phyloP scores from a whole-genome alignment of 1,284 basidiomycete genomes.

The Lignosus rhinocerotis region DNA sequence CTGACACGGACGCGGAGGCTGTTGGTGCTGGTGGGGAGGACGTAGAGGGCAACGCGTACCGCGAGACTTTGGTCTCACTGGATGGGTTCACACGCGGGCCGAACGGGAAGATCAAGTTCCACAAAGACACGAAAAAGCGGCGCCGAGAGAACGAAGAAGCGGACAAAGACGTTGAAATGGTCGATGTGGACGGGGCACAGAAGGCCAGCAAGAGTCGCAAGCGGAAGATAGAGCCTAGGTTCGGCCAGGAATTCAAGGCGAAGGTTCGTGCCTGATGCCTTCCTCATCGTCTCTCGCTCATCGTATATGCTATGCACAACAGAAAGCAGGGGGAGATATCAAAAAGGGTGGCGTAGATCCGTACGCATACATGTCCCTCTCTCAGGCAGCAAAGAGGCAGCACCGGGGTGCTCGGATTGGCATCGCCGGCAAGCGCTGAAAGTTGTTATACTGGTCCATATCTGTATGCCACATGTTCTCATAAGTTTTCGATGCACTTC shows the following conservation, averaged over 20 bases:
- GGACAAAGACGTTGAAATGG: slow-evolving; percentile 75
- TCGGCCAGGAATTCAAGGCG: slow-evolving; percentile 91
- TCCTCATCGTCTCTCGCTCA: neutral
- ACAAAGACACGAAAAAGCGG: slow-evolving; percentile 94
- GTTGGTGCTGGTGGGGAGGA: slow-evolving; percentile 47
- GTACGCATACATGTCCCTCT: slow-evolving; percentile 87
- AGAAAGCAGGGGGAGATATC: slow-evolving; percentile 93
- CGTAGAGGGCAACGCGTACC: slow-evolving; percentile 81
- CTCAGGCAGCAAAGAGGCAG: slow-evolving; percentile 77
- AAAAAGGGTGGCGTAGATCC: slow-evolving; percentile 88
- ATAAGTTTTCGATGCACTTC: slow-evolving; percentile 11
- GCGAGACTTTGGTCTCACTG: slow-evolving; percentile 76
- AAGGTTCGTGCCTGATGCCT: slow-evolving; percentile 48
- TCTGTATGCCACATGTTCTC: slow-evolving; percentile 15
- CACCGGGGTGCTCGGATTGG: slow-evolving; percentile 31
- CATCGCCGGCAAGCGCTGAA: slow-evolving; percentile 36
- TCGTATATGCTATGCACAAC: slow-evolving; percentile 12
- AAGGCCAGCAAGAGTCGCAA: slow-evolving; percentile 53
- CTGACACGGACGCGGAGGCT: slow-evolving; percentile 39
- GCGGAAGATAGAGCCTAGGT: slow-evolving; percentile 55
- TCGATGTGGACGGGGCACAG: slow-evolving; percentile 42
- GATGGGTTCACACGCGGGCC: slow-evolving; percentile 89
- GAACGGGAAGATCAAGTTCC: slow-evolving; percentile 89
- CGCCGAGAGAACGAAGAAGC: slow-evolving; percentile 63
- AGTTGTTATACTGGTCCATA: slow-evolving; percentile 2